Conservation (phyloP, 306 rosid species). For the Rosa chinensis region DNA sequence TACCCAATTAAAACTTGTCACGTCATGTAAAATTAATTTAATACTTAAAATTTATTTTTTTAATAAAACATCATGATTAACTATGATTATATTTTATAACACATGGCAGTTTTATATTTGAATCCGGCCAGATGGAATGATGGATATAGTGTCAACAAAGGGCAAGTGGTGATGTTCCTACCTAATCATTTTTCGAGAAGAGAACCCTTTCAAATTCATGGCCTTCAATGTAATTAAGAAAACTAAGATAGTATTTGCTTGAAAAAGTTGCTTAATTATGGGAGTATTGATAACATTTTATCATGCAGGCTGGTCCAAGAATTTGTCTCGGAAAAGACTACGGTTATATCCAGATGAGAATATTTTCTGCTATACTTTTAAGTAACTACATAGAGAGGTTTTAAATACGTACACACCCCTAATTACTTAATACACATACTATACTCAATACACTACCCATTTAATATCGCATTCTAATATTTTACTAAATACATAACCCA, state of each 20-base stretch:
- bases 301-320: constrained; percentile 17
- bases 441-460: too few relatives aligned
- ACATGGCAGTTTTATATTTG: too few relatives aligned
- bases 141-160: background rate
- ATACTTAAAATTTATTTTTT: too few relatives aligned
- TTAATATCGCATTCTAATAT: too few relatives aligned
- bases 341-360: constrained; percentile 10
- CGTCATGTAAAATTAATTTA: too few relatives aligned
- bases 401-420: too few relatives aligned
- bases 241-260: background rate
- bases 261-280: background rate
- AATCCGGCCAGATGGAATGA: background rate
- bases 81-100: too few relatives aligned
- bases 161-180: background rate
- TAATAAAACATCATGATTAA: too few relatives aligned
- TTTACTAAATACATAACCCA: too few relatives aligned
- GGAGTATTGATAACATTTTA: background rate
- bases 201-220: background rate
- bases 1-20: too few relatives aligned
- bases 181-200: background rate
- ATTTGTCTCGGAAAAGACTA: constrained; percentile 19
- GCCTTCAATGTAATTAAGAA: background rate
- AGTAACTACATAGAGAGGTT: too few relatives aligned
- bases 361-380: background rate
- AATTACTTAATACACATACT: too few relatives aligned